A percentile compares a stretch with the other conserved stretches of the same genome.
phyloP scores from a whole-genome alignment of 768 basidiomycete species.

The Xerocomellus chrysenteron region DNA sequence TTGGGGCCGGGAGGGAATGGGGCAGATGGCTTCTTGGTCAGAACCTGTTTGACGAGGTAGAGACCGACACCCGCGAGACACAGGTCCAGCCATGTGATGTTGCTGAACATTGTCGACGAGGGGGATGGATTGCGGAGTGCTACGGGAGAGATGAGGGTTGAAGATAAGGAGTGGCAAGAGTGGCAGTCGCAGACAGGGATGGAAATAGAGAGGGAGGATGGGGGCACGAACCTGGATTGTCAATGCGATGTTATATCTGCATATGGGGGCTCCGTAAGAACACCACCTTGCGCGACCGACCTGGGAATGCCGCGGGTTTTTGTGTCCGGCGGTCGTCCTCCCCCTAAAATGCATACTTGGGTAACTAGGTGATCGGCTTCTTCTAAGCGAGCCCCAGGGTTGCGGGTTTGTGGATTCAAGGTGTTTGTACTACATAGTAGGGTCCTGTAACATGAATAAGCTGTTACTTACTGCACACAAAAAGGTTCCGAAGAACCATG shows the following conservation, averaged over 20 bases:
- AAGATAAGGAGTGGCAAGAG: conserved; percentile 14
- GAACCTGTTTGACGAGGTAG: conserved; percentile 26
- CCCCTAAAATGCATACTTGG: not conserved
- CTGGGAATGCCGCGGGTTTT: conserved; percentile 28
- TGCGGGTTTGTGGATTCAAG: not conserved
- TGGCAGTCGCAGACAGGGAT: not conserved
- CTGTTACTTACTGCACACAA: not conserved
- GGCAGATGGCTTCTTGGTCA: conserved; percentile 20
- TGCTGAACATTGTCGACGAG: conserved; percentile 21
- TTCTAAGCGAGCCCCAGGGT: conserved; percentile 4
- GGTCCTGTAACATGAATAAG: too few relatives aligned
- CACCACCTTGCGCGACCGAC: conserved; percentile 1
- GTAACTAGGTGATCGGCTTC: conserved; percentile 7
- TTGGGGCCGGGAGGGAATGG: conserved; percentile 48
- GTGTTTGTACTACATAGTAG: too few relatives aligned
- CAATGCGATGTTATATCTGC: conserved; percentile 18
- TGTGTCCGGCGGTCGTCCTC: conserved; percentile 2
- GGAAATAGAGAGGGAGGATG: conserved; percentile 1
- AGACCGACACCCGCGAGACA: conserved; percentile 31
- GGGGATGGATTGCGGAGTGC: not conserved
- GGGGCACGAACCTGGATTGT: not conserved
- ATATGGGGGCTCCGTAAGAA: conserved; percentile 12
- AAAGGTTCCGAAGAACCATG: not conserved
- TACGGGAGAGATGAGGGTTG: not conserved
- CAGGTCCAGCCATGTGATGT: conserved; percentile 32